phyloP scores from a whole-genome alignment of 352 stramenopile species.

The Pythium pyrilobum region DNA sequence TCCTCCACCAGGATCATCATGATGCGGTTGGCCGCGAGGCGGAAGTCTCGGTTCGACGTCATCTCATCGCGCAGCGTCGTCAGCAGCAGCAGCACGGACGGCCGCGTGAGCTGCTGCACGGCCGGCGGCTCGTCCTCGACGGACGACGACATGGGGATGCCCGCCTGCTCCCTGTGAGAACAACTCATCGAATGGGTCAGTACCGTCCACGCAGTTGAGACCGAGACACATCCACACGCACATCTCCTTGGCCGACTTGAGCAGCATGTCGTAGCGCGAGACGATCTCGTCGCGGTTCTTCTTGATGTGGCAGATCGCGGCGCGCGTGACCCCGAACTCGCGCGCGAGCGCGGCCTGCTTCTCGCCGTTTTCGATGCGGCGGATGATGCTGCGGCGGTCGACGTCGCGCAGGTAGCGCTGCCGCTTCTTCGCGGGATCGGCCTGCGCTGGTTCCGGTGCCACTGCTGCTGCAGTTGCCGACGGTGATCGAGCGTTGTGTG shows the following conservation, averaged over 20 bases:
- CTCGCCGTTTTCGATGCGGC: slow-evolving; percentile 63
- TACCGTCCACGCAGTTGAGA: not conserved
- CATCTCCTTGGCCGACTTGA: slow-evolving; percentile 52
- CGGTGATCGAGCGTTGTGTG: not conserved
- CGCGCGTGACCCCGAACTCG: slow-evolving; percentile 63
- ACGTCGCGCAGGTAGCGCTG: slow-evolving; percentile 51
- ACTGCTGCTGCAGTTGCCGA: not conserved
- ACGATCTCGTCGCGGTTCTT: slow-evolving; percentile 73
- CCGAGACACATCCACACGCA: slow-evolving; percentile 15
- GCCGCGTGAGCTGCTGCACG: slow-evolving; percentile 9
- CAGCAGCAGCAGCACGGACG: slow-evolving; percentile 37
- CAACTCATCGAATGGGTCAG: not conserved
- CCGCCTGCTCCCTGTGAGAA: not conserved
- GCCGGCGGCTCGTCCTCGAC: not conserved
- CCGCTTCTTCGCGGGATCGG: slow-evolving; percentile 31
- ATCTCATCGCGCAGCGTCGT: slow-evolving; percentile 39
- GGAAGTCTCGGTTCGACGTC: slow-evolving; percentile 20
- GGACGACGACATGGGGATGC: not conserved
- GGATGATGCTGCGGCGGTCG: slow-evolving; percentile 58
- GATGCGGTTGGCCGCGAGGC: slow-evolving; percentile 31
- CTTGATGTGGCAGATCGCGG: slow-evolving; percentile 74
- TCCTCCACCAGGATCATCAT: slow-evolving; percentile 66
- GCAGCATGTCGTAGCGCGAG: slow-evolving; percentile 52
- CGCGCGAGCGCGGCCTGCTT: slow-evolving; percentile 55
- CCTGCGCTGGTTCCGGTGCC: too few relatives aligned